Base-by-base conservation (phyloP, 2,329 filamentous ascomycete genomes). In the Biscogniauxia mediterranea region DNA sequence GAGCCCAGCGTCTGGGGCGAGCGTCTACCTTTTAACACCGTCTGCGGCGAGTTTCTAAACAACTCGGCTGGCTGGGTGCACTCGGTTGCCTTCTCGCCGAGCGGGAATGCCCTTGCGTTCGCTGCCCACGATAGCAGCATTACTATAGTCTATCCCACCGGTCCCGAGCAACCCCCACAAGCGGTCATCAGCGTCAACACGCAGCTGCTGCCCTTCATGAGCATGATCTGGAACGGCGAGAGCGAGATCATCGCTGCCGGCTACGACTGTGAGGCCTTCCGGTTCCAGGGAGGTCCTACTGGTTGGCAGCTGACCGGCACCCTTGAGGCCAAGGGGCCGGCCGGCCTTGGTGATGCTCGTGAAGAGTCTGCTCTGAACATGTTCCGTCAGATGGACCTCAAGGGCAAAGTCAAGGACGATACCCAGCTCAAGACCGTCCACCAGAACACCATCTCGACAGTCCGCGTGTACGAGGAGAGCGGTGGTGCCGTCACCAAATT, bases 311-410 rank as follows among this genome's bases (percentile, higher is more conserved):
- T 97, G 46, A 85, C 84, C 42, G 93, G 93, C 32, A 89, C 91
- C 3, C 80, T 98, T 63, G 93, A 97, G 79, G 81, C 81, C 55
- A 93, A 93, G 78, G 82, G 85, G 55, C 80, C 83, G 5, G 81
- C 83, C 26, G 89, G 85, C 51, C 75, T 82, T 59, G 87, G 84
- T 61, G 85, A 86, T 59, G 80, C 81, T 61, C 85, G 90, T 32
- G 95, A 98, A 78, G 95, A 98, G 76, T 95, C 91, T 66, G 95
- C 95, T 23, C 81, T 97, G 75, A 97, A 98, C 78, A 97, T 98
- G 92, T 99, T 99, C 81, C 87, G 88, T 71, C 93, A 97, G 81
- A 98, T 99, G 95, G 95, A 99, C 77, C 83, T 99, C 67, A 97
- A 95, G 83, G 95, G 95, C 64, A 96, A 96, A 79, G 81, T 83